Evolutionary conservation across 1,284 basidiomycete genomes (phyloP), one percentile per base, ranked within the genome.

Genomic region (Polyporus tsugae): DNA sequence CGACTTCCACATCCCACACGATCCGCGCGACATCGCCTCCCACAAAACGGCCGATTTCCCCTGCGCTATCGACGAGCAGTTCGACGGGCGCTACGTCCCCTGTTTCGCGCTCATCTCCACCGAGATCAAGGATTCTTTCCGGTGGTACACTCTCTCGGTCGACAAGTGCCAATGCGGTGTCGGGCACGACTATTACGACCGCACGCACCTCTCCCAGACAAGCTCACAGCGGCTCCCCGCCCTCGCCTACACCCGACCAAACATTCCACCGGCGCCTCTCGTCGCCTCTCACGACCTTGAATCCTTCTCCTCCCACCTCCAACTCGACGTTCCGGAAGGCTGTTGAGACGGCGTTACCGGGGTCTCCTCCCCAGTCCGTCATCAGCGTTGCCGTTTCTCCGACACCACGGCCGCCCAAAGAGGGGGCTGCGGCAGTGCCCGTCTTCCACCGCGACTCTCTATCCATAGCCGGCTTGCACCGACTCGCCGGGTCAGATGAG

Each of bases 1-100:
- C 92, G 9, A 94, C 91, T 17, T 91, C 92, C 49, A 80, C 80
- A 13, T 87, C 88, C 25, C 85, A 90, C 76, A 80, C 82, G 2
- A 76, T 80, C 57, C 81, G 84, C 52, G 80, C 82, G 49, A 80
- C 80, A 36, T 82, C 83, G 17, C 84, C 85, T 55, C 78, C 84
- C 61, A 79, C 80, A 13, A 82, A 82, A 73, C 83, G 85, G 29
- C 78, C 85, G 6, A 76, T 74, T 39, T 89, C 86, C 60, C 87
- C 84, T 38, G 76, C 80, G 19, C 58, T 80, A 52, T 79, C 79
- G n/a, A 76, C 77, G 11, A 74, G 77, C 61, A 79, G 74, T 39
- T 78, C 78, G 44, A 76, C 78, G 58, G 77, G 78, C n/a, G 68
- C 74, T 42, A 61, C 84, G 82, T 70, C 88, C 84, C 65, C 80